Evolutionary conservation across 2,329 filamentous ascomycete species (phyloP), one percentile per base, ranked within the genome.

Genomic region (Microascus cirrosus): DNA sequence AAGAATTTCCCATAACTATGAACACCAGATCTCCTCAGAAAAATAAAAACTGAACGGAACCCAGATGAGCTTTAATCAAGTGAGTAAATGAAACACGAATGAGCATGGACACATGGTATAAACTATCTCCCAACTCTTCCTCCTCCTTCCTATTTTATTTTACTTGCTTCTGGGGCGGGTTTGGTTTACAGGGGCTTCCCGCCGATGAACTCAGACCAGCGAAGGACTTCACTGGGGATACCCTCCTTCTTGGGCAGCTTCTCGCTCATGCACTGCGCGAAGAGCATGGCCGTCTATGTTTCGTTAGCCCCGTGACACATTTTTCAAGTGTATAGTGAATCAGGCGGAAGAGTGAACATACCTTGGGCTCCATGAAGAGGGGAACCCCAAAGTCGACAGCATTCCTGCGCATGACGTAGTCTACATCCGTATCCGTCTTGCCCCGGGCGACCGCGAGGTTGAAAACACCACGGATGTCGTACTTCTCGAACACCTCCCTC

Each of bases 331-430:
- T 18, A 42, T 12, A 5, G 20, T n/a, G 51, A 20, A 35, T 20
- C n/a, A 35, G 22, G 50, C 52, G 11, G 12, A 28, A 54, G 22
- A 48, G 50, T 57, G 58, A 63, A 72, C 83, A 77, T 78, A 95
- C 91, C 86, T 94, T 93, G 58, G 92, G 90, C 78, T 97, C 93
- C 92, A 96, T 96, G 74, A 99, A 97, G 59, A 99, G 79, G 54
- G 94, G 94, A 35, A 97, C 91, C 65, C 93, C 93, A 72, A 99
- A 99, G 76, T 99, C 94, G 59, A 99, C 94, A 32, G 94, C 94
- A 69, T 99, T 99, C 70, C 94, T 85, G 68, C 61, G 61, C 93
- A 97, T 97, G 59, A 99, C 91, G 68, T 99, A 99, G 77, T 99
- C 92, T 68, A 95, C 90, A 69, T 99, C 94, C 61, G 89, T 77